Percentiles rank a stretch among this genome's conserved stretches.
Conservation (phyloP, 1,284 basidiomycete species). For the Anthracocystis setariae region DNA sequence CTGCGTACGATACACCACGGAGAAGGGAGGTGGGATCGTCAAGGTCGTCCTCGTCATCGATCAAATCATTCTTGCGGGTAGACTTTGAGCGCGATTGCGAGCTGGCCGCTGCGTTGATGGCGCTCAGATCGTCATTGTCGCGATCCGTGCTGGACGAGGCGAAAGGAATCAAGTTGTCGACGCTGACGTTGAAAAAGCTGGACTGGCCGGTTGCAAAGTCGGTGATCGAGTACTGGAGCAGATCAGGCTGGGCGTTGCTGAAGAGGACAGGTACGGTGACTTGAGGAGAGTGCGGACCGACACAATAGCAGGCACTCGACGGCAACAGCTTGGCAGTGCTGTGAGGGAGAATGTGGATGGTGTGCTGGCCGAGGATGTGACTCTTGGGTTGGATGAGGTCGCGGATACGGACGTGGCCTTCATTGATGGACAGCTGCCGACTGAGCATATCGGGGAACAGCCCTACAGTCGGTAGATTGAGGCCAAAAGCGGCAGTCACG, state of each 20-base stretch:
- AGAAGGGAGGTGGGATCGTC: conserved; percentile 42
- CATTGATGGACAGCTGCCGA: conserved; percentile 68
- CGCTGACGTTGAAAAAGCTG: conserved; percentile 75
- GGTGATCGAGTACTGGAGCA: conserved; percentile 79
- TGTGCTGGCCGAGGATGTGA: conserved; percentile 87
- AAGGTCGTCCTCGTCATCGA: conserved; percentile 37
- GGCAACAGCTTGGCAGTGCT: conserved; percentile 85
- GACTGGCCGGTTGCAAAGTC: conserved; percentile 73
- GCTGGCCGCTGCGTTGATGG: conserved; percentile 28
- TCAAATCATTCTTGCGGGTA: conserved; percentile 15
- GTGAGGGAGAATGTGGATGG: conserved; percentile 82
- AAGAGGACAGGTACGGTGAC: conserved; percentile 82
- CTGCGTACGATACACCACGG: conserved; percentile 38
- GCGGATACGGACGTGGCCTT: conserved; percentile 68
- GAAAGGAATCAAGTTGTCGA: conserved; percentile 75
- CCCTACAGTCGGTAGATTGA: conserved; percentile 43
- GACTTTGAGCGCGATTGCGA: conserved; percentile 7
- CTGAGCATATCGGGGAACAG: conserved; percentile 70
- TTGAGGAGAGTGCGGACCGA: conserved; percentile 72
- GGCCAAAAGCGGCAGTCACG: conserved; percentile 34
- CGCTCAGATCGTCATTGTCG: conserved; percentile 28
- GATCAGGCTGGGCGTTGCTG: conserved; percentile 85
- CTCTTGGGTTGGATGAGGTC: conserved; percentile 67
- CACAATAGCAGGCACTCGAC: conserved; percentile 72
- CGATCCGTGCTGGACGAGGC: conserved; percentile 13